Evolutionary conservation across 2,329 filamentous ascomycete genomes (phyloP).

Genomic region (Cladosporium sp.): DNA sequence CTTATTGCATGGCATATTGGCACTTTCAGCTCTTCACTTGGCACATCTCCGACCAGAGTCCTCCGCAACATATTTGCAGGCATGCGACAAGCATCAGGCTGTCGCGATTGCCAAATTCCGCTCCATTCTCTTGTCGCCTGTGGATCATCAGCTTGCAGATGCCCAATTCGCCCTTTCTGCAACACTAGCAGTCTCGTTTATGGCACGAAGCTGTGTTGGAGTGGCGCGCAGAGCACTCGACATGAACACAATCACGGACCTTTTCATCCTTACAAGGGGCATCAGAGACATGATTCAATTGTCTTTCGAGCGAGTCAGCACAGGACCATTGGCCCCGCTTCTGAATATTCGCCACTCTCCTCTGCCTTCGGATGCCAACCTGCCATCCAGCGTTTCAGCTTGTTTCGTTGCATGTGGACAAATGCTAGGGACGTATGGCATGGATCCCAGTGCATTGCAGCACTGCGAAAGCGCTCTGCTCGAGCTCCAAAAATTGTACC

Average conservation of each 20-base stretch:
- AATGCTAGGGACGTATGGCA: neutral
- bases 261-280: constrained; percentile 19
- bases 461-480: neutral
- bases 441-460: neutral
- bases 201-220: constrained; percentile 10
- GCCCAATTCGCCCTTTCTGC: constrained; percentile 21
- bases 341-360: neutral
- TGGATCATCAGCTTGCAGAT: constrained; percentile 16
- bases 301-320: constrained; percentile 12
- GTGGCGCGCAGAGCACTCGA: constrained; percentile 12
- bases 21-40: constrained; percentile 23
- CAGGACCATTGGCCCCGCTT: constrained; percentile 14
- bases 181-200: constrained; percentile 14
- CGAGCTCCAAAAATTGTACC: neutral
- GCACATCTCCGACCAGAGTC: constrained; percentile 16
- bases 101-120: constrained; percentile 21
- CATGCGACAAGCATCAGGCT: constrained; percentile 23
- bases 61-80: constrained; percentile 15
- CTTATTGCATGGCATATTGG: constrained; percentile 24
- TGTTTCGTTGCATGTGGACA: neutral
- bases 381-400: neutral
- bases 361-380: neutral
- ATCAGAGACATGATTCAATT: constrained; percentile 15
- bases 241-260: constrained; percentile 21
- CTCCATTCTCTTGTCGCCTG: constrained; percentile 15